Evolutionary conservation across 2,329 filamentous ascomycete genomes (phyloP), one percentile per base, ranked within the genome.

Genomic region (Ambrosiella beaveri): DNA sequence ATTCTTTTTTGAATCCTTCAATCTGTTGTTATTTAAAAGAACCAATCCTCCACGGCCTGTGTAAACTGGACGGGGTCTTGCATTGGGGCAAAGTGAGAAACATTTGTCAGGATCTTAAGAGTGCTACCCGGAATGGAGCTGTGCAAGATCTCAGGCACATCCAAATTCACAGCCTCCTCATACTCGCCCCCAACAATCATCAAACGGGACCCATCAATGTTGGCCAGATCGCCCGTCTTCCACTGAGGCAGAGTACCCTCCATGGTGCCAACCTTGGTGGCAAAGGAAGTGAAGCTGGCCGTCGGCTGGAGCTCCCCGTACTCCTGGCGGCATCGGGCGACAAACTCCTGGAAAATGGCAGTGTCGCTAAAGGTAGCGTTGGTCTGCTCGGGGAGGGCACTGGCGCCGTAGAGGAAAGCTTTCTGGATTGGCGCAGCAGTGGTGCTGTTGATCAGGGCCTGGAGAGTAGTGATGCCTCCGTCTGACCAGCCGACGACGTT

Each of bases 41-140:
- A 63, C 44, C 68, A 70, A 27, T 63, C 59, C 61, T 65, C 61
- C 5, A 70, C 63, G 17, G 67, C 67, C 11, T 61, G 59, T 1
- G 68, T 64, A 54, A 71, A 71, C 61, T 68, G 65, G 1, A 62
- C 64, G 2, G 71, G 69, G 62, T 73, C 67, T 62, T 73, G 71
- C 13, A 72, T 39, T 1, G 71, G 71, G 40, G 71, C 71, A 62
- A 73, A 73, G 60, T 73, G 71, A 60, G 71, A 73, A 5, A 73
- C 71, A 1, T 65, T 66, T 1, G 60, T 65, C 60, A 73, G 61
- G 7, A 68, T 70, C 41, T 66, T 63, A 50, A 70, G 57, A 56
- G 64, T 64, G 59, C 71, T 73, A 2, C 68, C 68, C n/a, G 63
- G 62, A 53, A 73, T 71, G 38, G 68, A 66, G 9, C 61, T 62